phyloP scores from a whole-genome alignment of 768 basidiomycete species.

The Psilocybe cyanescens region DNA sequence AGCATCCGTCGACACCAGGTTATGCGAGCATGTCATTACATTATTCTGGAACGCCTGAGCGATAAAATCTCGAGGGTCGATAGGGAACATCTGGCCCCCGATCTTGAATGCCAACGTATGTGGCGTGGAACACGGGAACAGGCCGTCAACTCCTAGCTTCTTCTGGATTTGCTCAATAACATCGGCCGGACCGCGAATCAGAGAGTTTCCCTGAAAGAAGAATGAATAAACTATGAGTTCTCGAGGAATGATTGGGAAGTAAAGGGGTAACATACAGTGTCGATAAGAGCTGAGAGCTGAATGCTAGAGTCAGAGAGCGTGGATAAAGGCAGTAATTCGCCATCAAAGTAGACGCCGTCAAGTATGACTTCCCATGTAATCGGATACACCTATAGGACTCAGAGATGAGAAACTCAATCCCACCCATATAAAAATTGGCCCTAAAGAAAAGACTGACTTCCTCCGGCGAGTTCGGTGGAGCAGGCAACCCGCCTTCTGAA shows the following conservation, averaged over 20 bases:
- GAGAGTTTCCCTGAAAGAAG: conserved; percentile 65
- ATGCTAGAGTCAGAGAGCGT: conserved; percentile 49
- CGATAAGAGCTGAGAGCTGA: conserved; percentile 65
- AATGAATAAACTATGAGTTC: not conserved
- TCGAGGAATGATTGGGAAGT: not conserved
- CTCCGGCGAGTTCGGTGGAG: conserved; percentile 56
- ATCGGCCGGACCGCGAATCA: conserved; percentile 75
- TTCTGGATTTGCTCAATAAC: conserved; percentile 52
- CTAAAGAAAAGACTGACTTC: conserved; percentile 52
- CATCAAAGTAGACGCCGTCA: conserved; percentile 76
- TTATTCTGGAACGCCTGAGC: conserved; percentile 41
- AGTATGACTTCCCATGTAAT: conserved; percentile 75
- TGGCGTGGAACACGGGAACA: conserved; percentile 60
- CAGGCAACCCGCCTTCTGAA: conserved; percentile 54
- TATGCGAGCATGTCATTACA: conserved; percentile 51
- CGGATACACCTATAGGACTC: conserved; percentile 52
- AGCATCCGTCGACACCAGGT: conserved; percentile 65
- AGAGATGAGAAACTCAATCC: not conserved
- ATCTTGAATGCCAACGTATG: conserved; percentile 73
- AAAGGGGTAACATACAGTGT: conserved; percentile 55
- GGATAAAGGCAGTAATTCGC: conserved; percentile 60
- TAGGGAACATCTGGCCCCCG: conserved; percentile 68
- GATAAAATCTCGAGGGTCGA: conserved; percentile 77
- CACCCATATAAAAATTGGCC: not conserved
- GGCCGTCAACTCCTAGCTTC: conserved; percentile 37